phyloP scores from a whole-genome alignment of 805 yeast genomes.

The Candida sakaeoensis region DNA sequence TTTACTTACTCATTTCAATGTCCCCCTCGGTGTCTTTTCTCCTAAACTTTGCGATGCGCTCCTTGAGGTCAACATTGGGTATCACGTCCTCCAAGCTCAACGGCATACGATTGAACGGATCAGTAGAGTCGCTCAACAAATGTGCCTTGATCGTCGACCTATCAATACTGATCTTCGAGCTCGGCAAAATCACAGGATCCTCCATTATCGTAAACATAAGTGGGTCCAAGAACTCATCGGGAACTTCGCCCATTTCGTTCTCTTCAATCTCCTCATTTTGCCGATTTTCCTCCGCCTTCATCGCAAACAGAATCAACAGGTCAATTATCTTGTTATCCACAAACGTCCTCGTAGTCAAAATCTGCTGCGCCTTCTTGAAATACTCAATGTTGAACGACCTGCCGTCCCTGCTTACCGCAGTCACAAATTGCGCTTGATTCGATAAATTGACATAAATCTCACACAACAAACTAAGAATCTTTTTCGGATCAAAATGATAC shows the following conservation, averaged over 20 bases:
- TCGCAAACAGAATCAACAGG: slow-evolving; percentile 52
- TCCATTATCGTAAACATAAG: slow-evolving; percentile 93
- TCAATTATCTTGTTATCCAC: slow-evolving; percentile 46
- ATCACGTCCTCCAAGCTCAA: slow-evolving; percentile 82
- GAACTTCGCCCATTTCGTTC: slow-evolving; percentile 84
- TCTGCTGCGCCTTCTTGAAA: slow-evolving; percentile 67
- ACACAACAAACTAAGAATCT: slow-evolving; percentile 62
- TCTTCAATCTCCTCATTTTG: slow-evolving; percentile 76
- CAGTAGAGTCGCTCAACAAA: slow-evolving; percentile 89
- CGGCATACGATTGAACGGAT: slow-evolving; percentile 95
- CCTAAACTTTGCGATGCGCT: too few relatives aligned
- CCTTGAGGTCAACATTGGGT: slow-evolving; percentile 69
- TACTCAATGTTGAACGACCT: slow-evolving; percentile 72
- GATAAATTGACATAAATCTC: slow-evolving; percentile 75
- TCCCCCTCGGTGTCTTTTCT: slow-evolving; percentile 27
- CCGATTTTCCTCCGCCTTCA: slow-evolving; percentile 59
- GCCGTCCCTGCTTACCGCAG: slow-evolving; percentile 86
- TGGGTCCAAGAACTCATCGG: slow-evolving; percentile 96
- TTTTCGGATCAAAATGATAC: slow-evolving; percentile 79
- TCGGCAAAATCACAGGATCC: slow-evolving; percentile 93
- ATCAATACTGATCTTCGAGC: slow-evolving; percentile 81
- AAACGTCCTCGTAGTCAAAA: slow-evolving; percentile 56
- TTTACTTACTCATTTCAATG: slow-evolving; percentile 21
- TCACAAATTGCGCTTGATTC: slow-evolving; percentile 58
- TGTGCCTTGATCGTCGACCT: slow-evolving; percentile 91